A percentile compares a stretch with the other conserved stretches of the same genome.
Evolutionary conservation across 306 rosid species (phyloP).

Genomic region (Glycine soja): DNA sequence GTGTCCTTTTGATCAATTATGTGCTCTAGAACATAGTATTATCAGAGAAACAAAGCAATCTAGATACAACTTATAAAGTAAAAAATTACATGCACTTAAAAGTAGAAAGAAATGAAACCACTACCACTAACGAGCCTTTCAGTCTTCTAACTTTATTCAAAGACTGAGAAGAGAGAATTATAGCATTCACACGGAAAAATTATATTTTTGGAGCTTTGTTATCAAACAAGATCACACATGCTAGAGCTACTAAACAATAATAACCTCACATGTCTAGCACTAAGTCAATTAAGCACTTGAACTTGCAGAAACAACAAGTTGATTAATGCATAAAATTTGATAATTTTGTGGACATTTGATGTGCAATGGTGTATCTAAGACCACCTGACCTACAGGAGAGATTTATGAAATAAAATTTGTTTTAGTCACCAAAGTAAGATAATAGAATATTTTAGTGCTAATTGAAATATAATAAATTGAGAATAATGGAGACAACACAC

Average conservation of each 20-base stretch:
- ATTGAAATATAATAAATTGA: slow-evolving; percentile 19
- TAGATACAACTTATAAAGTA: too few relatives aligned
- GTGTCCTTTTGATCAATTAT: too few relatives aligned
- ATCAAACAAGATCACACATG: neutral
- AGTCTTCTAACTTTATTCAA: neutral
- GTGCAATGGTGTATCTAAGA: slow-evolving; percentile 71
- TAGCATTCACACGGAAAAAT: neutral
- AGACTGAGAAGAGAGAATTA: neutral
- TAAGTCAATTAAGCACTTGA: slow-evolving; percentile 47
- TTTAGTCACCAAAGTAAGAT: slow-evolving; percentile 24
- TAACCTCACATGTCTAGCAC: too few relatives aligned
- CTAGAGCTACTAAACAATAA: neutral
- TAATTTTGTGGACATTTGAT: slow-evolving; percentile 58
- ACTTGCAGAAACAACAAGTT: slow-evolving; percentile 78
- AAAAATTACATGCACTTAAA: neutral
- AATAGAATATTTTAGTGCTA: neutral
- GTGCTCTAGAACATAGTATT: too few relatives aligned
- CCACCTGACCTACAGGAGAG: slow-evolving; percentile 75
- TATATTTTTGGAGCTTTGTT: neutral
- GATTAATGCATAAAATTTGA: slow-evolving; percentile 73
- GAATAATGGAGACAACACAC: slow-evolving; percentile 31
- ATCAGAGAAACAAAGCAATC: too few relatives aligned
- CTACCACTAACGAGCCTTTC: neutral
- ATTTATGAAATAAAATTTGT: slow-evolving; percentile 15
- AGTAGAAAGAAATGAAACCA: neutral